Evolutionary conservation across 176 grass and related monocot species (phyloP).

Genomic region (Aegilops bicornis): DNA sequence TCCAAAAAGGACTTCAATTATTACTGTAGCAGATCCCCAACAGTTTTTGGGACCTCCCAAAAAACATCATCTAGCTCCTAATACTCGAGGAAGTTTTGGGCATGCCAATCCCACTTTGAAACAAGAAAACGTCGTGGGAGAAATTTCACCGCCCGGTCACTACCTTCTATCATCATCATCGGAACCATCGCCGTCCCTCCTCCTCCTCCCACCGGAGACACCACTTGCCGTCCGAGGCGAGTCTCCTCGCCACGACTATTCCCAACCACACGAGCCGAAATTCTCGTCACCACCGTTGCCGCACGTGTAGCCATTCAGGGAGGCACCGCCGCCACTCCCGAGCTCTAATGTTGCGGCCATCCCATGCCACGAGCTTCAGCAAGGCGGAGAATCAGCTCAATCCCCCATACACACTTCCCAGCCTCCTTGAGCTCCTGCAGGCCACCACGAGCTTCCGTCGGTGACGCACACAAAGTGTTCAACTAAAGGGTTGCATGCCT

Average conservation of each 20-base stretch:
- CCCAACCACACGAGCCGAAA: no score
- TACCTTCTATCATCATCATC: not conserved
- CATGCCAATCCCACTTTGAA: not conserved
- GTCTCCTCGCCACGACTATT: no score
- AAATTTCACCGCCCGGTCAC: no score
- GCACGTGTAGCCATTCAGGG: no score
- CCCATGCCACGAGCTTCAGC: not conserved
- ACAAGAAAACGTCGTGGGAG: no score
- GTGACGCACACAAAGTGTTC: not conserved
- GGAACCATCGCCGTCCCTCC: no score
- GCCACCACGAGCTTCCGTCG: not conserved
- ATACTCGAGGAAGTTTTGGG: not conserved
- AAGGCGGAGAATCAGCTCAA: not conserved
- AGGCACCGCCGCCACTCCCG: no score
- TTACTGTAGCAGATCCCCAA: not conserved
- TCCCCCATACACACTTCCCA: not conserved
- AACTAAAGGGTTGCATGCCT: not conserved
- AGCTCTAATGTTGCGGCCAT: not conserved
- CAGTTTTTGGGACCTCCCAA: not conserved
- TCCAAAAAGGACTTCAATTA: no score
- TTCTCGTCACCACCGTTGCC: no score
- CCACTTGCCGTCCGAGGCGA: no score
- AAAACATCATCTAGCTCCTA: not conserved
- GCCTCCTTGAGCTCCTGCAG: not conserved
- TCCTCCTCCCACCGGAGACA: no score